Percentiles rank a stretch among this genome's conserved stretches.
Conservation (phyloP, 768 basidiomycete genomes). For the Tricholoma furcatifolium region DNA sequence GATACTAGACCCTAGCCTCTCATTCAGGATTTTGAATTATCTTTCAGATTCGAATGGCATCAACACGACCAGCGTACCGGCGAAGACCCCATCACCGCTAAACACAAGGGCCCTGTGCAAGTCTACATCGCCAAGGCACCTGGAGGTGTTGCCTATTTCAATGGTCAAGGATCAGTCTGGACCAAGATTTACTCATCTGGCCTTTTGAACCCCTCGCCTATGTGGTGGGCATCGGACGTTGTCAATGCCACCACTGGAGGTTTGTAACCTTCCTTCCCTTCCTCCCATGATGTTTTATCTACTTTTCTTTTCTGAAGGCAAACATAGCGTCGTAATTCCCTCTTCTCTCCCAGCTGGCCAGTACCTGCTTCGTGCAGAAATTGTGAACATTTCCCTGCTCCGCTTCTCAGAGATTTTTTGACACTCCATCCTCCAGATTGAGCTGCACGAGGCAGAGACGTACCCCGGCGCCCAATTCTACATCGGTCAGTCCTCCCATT, state of each 20-base stretch:
- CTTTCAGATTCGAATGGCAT: conserved; percentile 51
- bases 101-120: conserved; percentile 50
- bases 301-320: conserved; percentile 25
- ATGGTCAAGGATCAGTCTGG: conserved; percentile 51
- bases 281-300: not conserved
- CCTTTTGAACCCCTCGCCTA: conserved; percentile 34
- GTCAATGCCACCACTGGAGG: conserved; percentile 46
- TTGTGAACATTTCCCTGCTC: conserved; percentile 27
- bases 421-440: conserved; percentile 19
- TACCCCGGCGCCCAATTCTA: conserved; percentile 54
- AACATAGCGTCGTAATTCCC: conserved; percentile 37
- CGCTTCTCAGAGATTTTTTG: not conserved
- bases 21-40: too few species aligned
- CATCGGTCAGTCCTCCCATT: conserved; percentile 29
- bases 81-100: conserved; percentile 48
- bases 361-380: conserved; percentile 49
- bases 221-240: conserved; percentile 47
- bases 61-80: conserved; percentile 53
- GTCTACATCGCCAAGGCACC: conserved; percentile 55
- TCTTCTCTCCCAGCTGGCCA: conserved; percentile 47
- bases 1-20: too few species aligned
- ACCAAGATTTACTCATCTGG: conserved; percentile 54
- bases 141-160: conserved; percentile 39
- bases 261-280: conserved; percentile 14
- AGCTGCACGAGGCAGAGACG: conserved; percentile 35